These are phyloP conservation scores for Pythium sp. DNA, from an alignment of 352 stramenopile species.

Conservation along the genomic window DNA sequence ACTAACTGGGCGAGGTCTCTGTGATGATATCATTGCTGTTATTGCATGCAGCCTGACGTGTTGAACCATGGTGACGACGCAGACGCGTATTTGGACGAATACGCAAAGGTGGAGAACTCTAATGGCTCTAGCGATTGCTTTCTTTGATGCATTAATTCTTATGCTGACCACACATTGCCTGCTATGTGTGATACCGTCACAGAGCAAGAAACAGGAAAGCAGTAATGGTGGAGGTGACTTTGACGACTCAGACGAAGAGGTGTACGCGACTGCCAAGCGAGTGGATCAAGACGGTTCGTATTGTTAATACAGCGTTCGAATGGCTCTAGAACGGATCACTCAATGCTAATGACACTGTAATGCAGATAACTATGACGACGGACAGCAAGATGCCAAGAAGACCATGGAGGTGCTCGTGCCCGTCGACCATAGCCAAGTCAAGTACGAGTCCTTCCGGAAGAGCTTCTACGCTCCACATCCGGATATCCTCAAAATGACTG, in stretches of 20 bases:
- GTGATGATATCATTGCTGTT: neutral
- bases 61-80: conserved; percentile 25
- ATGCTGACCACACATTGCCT: neutral
- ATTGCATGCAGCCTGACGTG: conserved; percentile 13
- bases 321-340: neutral
- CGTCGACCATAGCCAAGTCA: conserved; percentile 60
- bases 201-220: conserved; percentile 39
- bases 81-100: conserved; percentile 26
- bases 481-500: conserved; percentile 35
- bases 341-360: neutral
- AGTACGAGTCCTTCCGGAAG: conserved; percentile 85
- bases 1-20: neutral
- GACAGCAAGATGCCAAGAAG: conserved; percentile 44
- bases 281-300: conserved; percentile 28
- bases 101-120: conserved; percentile 8
- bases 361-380: conserved; percentile 20
- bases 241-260: conserved; percentile 73
- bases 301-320: neutral
- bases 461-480: conserved; percentile 61
- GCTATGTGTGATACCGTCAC: neutral
- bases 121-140: neutral
- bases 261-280: conserved; percentile 61
- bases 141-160: neutral
- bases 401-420: conserved; percentile 74
- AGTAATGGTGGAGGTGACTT: conserved; percentile 3